Evolutionary conservation across 495 filamentous ascomycete genomes (phyloP), one percentile per base, ranked within the genome.

Genomic region (Xylaria intraflava): DNA sequence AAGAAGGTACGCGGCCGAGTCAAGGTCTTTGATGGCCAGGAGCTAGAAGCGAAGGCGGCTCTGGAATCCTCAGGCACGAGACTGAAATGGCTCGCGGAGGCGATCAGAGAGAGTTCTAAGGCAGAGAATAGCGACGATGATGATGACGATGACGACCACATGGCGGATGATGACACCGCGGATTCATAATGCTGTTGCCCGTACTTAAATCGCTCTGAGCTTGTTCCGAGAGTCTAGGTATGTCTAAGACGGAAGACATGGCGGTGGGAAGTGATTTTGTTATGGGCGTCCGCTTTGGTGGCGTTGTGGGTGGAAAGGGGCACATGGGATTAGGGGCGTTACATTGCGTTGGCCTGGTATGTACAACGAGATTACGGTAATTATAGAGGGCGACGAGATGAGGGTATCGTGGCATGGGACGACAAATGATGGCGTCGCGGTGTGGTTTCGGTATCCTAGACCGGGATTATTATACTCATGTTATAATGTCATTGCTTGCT

Each of bases 1-100:
- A 74, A 73, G 53, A 74, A 69, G 46, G 72, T 65, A 6, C 76
- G 76, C 30, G 67, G 69, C n/a, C 67, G 65, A 30, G 75, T 67
- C 8, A 64, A 66, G 59, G 41, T 53, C 60, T 16, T 29, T 2
- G 60, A 65, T 42, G 49, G 70, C 55, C 47, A 64, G 53, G 64
- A 72, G 23, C 49, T 50, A 27, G 59, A 57, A 46, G 74, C 71
- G 20, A 58, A 58, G 16, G 56, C 60, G 10, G 62, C 60, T 12
- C 49, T 78, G 30, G 66, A 65, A n/a, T 49, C 66, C 41, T 75
- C 73, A 19, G 71, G 53, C 42, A 57, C 45, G 70, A 77, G 60
- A 53, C 67, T 74, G 46, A 62, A 54, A 50, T 56, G 57, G 29
- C 49, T 75, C 31, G 51, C 68, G 9, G 62, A 67, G 2, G 58